Base-by-base conservation (phyloP, 495 filamentous ascomycete species). In the Thermothielavioides terrestris region DNA sequence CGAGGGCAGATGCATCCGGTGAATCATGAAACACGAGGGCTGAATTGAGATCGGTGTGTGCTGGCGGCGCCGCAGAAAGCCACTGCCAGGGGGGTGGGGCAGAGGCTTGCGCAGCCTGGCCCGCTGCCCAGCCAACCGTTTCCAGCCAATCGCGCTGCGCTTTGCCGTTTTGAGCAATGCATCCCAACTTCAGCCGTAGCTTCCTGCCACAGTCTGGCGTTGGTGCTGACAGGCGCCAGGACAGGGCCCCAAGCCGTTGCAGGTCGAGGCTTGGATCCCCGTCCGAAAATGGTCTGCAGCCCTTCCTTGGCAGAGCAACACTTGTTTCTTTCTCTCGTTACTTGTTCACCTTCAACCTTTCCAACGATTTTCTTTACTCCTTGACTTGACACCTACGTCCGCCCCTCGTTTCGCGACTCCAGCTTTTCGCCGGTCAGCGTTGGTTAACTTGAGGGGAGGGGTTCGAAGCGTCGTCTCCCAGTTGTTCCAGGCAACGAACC, bases 91-190 rank as follows among this genome's bases (percentile, higher is more conserved):
- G n/a, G n/a, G n/a, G n/a, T n/a, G n/a, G n/a, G n/a, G n/a, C 28
- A 12, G 27, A 28, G 27, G 27, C 27, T 28, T 28, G 6, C 6
- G 27, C 27, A 5, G 27, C 6, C 27, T 5, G 27, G 27, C 14
- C 3, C 9, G 44, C 39, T 57, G 44, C 28, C 54, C 50, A 35
- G 54, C 44, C 54, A 57, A 57, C 45, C 34, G 53, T n/a, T 22
- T 31, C 14, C 4, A 32, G 42, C 49, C 38, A 43, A 44, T 35
- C 36, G n/a, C n/a, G n/a, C n/a, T n/a, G n/a, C n/a, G n/a, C n/a
- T n/a, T n/a, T n/a, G n/a, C n/a, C n/a, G 17, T 23, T 23, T 15
- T 21, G 22, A 23, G 17, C 20, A 40, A 21, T 20, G 12, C 27
- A 42, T 22, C 36, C 46, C 46, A n/a, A 41, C 27, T 38, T 45